A percentile compares a stretch with the other conserved stretches of the same genome.
Conservation (phyloP, 208 protist species). For the Acanthamoeba quina region DNA sequence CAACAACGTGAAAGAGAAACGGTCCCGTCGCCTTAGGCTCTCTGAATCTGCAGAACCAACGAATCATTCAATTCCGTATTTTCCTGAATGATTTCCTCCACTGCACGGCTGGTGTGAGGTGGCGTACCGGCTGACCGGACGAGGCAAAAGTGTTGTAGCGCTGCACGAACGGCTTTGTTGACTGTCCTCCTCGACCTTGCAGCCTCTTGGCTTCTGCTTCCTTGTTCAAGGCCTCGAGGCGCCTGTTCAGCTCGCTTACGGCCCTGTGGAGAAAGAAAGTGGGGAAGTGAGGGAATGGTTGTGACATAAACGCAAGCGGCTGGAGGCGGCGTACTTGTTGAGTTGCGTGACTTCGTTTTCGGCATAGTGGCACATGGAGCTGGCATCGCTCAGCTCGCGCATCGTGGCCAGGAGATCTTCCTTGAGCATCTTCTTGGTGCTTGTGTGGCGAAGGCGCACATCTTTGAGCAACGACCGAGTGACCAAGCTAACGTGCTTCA, state of each 20-base stretch:
- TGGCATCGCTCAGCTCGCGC: neutral
- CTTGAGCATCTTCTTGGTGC: conserved; percentile 47
- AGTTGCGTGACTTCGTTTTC: conserved; percentile 5
- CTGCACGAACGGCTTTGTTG: no score
- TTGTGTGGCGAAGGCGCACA: neutral
- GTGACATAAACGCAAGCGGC: neutral
- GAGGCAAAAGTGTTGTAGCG: no score
- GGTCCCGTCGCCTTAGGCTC: neutral
- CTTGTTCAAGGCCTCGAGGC: neutral
- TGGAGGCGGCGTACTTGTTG: neutral
- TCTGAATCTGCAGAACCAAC: neutral
- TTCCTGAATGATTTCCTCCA: no score
- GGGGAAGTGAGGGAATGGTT: neutral
- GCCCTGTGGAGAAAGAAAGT: neutral
- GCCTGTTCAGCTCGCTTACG: neutral
- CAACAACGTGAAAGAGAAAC: neutral
- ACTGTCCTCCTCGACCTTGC: no score
- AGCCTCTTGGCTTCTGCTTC: neutral
- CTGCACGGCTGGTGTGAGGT: no score
- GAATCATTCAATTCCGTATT: no score
- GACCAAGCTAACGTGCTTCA: neutral
- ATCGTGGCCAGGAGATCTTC: neutral
- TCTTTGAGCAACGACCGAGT: neutral
- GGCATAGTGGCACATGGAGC: neutral
- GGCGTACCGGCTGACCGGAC: no score